These are phyloP conservation scores for Claviceps spartinae DNA, from an alignment of 2,329 filamentous ascomycete species.

Conservation along the genomic window DNA sequence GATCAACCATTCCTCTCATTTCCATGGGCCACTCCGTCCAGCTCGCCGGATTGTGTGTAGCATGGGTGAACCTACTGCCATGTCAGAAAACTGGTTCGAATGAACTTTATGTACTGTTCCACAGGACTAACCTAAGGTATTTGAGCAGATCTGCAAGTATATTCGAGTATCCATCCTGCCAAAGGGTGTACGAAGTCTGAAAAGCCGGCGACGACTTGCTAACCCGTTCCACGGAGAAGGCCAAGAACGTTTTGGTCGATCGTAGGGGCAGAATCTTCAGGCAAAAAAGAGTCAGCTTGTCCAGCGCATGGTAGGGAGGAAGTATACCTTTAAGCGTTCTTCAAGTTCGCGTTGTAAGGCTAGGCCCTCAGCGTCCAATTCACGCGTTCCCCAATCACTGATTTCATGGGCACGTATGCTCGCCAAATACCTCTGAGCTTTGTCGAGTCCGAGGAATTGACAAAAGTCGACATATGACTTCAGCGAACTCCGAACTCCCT, in stretches of 20 bases:
- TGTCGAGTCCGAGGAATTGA: constrained; percentile 62
- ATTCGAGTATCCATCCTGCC: constrained; percentile 67
- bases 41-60: constrained; percentile 74
- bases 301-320: background rate
- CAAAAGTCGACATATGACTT: constrained; percentile 69
- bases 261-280: constrained; percentile 59
- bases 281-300: constrained; percentile 5
- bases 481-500: constrained; percentile 53
- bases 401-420: constrained; percentile 60
- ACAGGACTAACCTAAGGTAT: constrained; percentile 50
- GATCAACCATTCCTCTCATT: constrained; percentile 61
- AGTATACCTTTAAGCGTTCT: constrained; percentile 51
- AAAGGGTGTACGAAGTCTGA: constrained; percentile 64
- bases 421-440: constrained; percentile 67
- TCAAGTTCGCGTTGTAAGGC: constrained; percentile 67
- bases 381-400: constrained; percentile 67
- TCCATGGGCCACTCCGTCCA: constrained; percentile 68
- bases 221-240: constrained; percentile 80
- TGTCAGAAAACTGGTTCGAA: background rate
- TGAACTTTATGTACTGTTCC: background rate
- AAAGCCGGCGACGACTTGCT: constrained; percentile 61
- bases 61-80: constrained; percentile 60
- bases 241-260: constrained; percentile 82
- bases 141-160: constrained; percentile 80
- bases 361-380: constrained; percentile 67